Conservation (phyloP, 768 basidiomycete species). For the Kwoniella heveanensis region DNA sequence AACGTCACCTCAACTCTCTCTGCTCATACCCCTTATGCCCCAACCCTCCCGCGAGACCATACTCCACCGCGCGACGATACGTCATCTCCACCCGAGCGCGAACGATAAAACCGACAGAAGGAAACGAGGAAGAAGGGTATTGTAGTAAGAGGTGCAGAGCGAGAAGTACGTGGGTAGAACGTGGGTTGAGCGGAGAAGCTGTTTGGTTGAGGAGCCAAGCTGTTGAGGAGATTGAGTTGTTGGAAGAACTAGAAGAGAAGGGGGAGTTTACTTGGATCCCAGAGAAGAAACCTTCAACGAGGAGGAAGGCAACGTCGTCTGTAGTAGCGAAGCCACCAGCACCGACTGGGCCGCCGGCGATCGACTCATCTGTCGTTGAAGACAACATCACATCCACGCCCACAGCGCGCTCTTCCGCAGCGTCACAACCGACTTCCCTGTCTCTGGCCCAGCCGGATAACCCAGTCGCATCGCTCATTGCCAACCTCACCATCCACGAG, state of each 20-base stretch:
- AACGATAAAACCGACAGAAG: slow-evolving; percentile 34
- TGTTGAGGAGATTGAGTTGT: slow-evolving; percentile 27
- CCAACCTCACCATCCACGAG: slow-evolving; percentile 34
- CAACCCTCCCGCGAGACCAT: slow-evolving; percentile 38
- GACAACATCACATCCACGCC: no score
- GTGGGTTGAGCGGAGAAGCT: slow-evolving; percentile 29
- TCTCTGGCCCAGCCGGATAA: background rate
- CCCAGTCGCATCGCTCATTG: slow-evolving; percentile 17
- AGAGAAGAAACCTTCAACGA: background rate
- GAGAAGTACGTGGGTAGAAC: slow-evolving; percentile 45
- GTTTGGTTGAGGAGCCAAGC: slow-evolving; percentile 35
- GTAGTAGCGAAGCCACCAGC: no score
- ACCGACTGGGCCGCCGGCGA: no score
- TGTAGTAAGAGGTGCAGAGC: slow-evolving; percentile 38
- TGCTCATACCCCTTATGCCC: slow-evolving; percentile 52
- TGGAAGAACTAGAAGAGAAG: slow-evolving; percentile 46
- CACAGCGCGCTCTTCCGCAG: no score
- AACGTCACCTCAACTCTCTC: slow-evolving; percentile 47
- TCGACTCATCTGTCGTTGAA: no score
- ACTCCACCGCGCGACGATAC: slow-evolving; percentile 28
- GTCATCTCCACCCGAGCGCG: slow-evolving; percentile 32
- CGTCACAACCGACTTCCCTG: no score
- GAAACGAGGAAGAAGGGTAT: slow-evolving; percentile 51
- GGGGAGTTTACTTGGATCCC: slow-evolving; percentile 24
- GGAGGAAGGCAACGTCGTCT: no score